Conservation (phyloP, 1,284 basidiomycete genomes). For the Irpex sp. region DNA sequence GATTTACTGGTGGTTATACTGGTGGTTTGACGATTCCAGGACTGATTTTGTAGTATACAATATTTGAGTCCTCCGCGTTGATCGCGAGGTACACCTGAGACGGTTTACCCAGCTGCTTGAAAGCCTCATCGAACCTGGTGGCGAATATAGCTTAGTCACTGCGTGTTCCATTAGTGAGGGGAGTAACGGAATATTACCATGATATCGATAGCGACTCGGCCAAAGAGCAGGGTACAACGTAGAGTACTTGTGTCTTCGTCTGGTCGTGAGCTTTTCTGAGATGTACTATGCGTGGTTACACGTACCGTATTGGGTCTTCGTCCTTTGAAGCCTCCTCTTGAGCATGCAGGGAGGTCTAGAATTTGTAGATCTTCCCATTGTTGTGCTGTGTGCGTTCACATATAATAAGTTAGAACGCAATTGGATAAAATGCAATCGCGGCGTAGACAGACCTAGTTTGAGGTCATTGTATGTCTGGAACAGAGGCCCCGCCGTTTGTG, state of each 20-base stretch:
- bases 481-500: conserved; percentile 26
- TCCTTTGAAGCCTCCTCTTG: conserved; percentile 58
- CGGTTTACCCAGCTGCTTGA: conserved; percentile 43
- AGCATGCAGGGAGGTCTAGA: conserved; percentile 53
- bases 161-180: not conserved
- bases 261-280: not conserved
- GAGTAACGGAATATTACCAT: too few species aligned
- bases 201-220: conserved; percentile 57
- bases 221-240: conserved; percentile 66
- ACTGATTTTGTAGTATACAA: conserved; percentile 79
- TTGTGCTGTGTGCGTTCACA: conserved; percentile 45
- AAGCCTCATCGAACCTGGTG: conserved; percentile 54
- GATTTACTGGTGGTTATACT: conserved; percentile 30
- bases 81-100: conserved; percentile 66
- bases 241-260: conserved; percentile 33
- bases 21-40: conserved; percentile 72
- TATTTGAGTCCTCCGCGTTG: conserved; percentile 71
- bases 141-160: not conserved
- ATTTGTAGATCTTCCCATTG: conserved; percentile 64
- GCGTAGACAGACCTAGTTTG: conserved; percentile 21
- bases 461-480: conserved; percentile 37
- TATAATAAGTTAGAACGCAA: not conserved
- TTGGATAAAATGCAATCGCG: not conserved
- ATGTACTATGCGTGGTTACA: not conserved
- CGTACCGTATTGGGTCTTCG: conserved; percentile 52